A percentile compares a stretch with the other conserved stretches of the same genome.
phyloP scores from a whole-genome alignment of 208 protist species.

The Leishmania lainsoni region DNA sequence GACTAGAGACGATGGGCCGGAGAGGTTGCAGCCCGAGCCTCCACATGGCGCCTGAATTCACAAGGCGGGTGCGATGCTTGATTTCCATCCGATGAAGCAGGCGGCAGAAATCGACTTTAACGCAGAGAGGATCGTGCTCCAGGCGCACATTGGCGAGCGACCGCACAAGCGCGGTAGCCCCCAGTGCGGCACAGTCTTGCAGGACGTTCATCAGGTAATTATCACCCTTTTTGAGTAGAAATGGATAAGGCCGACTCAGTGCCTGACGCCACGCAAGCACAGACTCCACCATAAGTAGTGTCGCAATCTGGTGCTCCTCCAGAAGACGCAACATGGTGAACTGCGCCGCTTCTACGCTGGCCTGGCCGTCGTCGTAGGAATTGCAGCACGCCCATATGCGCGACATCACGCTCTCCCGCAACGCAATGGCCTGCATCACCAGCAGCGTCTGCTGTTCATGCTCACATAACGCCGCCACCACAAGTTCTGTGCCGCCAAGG shows the following conservation, averaged over 20 bases:
- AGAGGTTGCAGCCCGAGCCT: slow-evolving; percentile 38
- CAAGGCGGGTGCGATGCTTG: slow-evolving; percentile 41
- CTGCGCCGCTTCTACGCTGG: slow-evolving; percentile 47
- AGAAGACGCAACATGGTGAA: slow-evolving; percentile 43
- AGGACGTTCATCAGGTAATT: slow-evolving; percentile 64
- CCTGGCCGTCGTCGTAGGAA: slow-evolving; percentile 32
- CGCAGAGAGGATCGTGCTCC: slow-evolving; percentile 50
- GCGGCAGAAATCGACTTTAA: slow-evolving; percentile 35
- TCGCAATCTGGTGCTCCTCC: slow-evolving; percentile 55
- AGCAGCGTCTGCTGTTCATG: slow-evolving; percentile 48
- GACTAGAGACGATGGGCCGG: background rate
- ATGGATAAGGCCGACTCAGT: slow-evolving; percentile 61
- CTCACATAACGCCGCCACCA: slow-evolving; percentile 28
- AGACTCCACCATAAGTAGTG: slow-evolving; percentile 58
- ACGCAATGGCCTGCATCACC: slow-evolving; percentile 38
- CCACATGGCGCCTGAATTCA: slow-evolving; percentile 45
- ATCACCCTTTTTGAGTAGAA: slow-evolving; percentile 41
- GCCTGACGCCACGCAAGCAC: slow-evolving; percentile 69
- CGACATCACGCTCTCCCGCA: slow-evolving; percentile 47
- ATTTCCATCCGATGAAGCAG: slow-evolving; percentile 34
- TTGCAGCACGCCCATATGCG: slow-evolving; percentile 43
- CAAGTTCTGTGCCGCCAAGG: slow-evolving; percentile 32
- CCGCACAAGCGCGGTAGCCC: slow-evolving; percentile 36
- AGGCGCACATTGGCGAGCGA: slow-evolving; percentile 44
- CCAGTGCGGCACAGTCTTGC: slow-evolving; percentile 51